These are phyloP conservation scores for Plicaturopsis crispa DNA, from an alignment of 768 basidiomycete genomes.

Conservation along the genomic window DNA sequence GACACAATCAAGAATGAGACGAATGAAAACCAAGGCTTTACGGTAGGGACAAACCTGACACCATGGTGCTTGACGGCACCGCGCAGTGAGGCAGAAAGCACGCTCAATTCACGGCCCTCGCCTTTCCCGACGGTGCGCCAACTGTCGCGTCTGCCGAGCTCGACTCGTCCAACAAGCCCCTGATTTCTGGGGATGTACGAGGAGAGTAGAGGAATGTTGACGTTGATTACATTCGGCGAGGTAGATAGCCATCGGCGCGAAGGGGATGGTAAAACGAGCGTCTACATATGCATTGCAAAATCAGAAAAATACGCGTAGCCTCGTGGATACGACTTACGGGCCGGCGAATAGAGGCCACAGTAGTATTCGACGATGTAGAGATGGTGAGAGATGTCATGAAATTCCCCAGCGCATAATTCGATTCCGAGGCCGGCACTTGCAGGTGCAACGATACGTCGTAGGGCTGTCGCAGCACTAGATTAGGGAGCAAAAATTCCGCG, in stretches of 20 bases:
- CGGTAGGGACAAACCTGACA: conserved; percentile 61
- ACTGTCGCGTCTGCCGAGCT: conserved; percentile 64
- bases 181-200: conserved; percentile 43
- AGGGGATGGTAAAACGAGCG: conserved; percentile 45
- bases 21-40: no score
- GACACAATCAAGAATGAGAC: no score
- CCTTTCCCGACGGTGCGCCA: conserved; percentile 69
- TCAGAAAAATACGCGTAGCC: conserved; percentile 10
- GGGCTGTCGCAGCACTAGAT: conserved; percentile 52
- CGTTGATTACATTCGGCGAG: conserved; percentile 30
- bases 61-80: conserved; percentile 63
- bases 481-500: conserved; percentile 44
- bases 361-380: conserved; percentile 51
- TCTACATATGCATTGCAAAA: conserved; percentile 28
- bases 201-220: conserved; percentile 52
- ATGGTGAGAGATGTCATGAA: conserved; percentile 73
- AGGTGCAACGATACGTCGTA: conserved; percentile 71
- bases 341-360: conserved; percentile 50
- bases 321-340: no score
- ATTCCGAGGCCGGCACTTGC: conserved; percentile 52
- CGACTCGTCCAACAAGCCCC: conserved; percentile 48
- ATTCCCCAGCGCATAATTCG: conserved; percentile 73
- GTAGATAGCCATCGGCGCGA: conserved; percentile 32
- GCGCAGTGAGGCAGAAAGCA: conserved; percentile 51
- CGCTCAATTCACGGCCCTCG: conserved; percentile 65